A percentile compares a stretch with the other conserved stretches of the same genome.
Conservation (phyloP, 495 filamentous ascomycete genomes). For the Penicillium pulvis region DNA sequence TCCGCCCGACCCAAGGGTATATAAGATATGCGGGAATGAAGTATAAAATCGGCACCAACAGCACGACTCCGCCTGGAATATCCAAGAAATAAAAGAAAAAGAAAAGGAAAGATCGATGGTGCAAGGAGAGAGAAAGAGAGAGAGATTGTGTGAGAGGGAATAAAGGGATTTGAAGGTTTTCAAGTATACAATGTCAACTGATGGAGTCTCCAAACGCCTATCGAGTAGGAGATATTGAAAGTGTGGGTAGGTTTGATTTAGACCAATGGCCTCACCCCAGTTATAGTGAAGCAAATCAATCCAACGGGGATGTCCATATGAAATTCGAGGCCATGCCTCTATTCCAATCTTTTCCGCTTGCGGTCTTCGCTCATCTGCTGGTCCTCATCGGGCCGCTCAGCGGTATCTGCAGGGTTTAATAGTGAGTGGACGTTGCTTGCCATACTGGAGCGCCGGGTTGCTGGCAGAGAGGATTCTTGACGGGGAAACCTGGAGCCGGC, state of each 20-base stretch:
- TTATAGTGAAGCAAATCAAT: not conserved
- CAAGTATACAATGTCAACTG: conserved; percentile 19
- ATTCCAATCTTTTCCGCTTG: conserved; percentile 77
- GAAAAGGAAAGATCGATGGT: conserved; percentile 16
- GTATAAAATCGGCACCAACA: conserved; percentile 10
- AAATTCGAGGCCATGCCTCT: conserved; percentile 13
- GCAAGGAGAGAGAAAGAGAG: conserved; percentile 20
- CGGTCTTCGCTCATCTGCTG: conserved; percentile 65
- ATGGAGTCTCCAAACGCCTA: not conserved
- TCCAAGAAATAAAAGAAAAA: conserved; percentile 21
- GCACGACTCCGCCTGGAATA: conserved; percentile 18
- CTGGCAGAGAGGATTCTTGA: conserved; percentile 55
- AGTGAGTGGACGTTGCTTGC: conserved; percentile 75
- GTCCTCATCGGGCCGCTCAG: conserved; percentile 71
- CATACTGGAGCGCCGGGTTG: conserved; percentile 72
- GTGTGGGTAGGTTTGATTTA: not conserved
- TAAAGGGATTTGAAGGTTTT: conserved; percentile 4
- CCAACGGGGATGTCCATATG: not conserved
- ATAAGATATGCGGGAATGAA: conserved; percentile 35
- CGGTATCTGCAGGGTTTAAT: conserved; percentile 84
- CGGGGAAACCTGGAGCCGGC: conserved; percentile 47
- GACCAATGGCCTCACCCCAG: not conserved
- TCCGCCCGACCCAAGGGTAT: conserved; percentile 39
- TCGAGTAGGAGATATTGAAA: not conserved
- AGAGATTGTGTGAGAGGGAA: not conserved